Evolutionary conservation across 1,284 basidiomycete species (phyloP), one percentile per base, ranked within the genome.

Genomic region (Ustilago tritici): DNA sequence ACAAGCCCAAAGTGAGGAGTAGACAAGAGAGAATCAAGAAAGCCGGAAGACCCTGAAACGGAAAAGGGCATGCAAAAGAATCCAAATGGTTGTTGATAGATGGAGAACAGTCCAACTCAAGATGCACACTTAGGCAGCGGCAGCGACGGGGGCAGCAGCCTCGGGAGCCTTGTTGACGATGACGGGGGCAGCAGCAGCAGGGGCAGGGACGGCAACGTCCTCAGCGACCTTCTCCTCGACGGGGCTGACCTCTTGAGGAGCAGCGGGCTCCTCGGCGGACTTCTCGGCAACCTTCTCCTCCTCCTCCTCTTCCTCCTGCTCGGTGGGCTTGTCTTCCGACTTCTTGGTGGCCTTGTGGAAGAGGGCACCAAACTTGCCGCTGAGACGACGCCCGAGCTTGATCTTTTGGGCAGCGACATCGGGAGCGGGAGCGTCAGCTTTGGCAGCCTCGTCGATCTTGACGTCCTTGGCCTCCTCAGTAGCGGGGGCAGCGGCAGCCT

Each of bases 371-470:
- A 82, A 76, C 57, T 76, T 76, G 65, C 73, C 76, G 60, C 77
- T 80, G 43, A 82, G 58, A 56, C 80, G 80, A 65, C 80, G 80
- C 28, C 72, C 76, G 41, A 82, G 65, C 78, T 82, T 82, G 69
- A 79, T 75, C 69, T 73, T 79, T 65, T 80, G 65, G 23, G 70
- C 70, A 56, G 77, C 70, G 47, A 79, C 70, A 43, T 79, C 74
- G 52, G 77, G 70, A 41, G 79, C 69, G 32, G 79, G 64, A 55
- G 78, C 70, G 19, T 77, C 66, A 38, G 56, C 69, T 70, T 82
- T 82, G 72, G 78, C 80, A 19, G 76, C 57, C 65, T 80, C 78
- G 61, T 79, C 77, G 59, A 79, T 79, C 77, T 81, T 81, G 73
- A 81, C 79, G 8, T 60, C 73, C 72, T 75, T 68, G 59, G 62